Base-by-base conservation (phyloP, 352 stramenopile genomes). In the Globisporangium heterothallicum region DNA sequence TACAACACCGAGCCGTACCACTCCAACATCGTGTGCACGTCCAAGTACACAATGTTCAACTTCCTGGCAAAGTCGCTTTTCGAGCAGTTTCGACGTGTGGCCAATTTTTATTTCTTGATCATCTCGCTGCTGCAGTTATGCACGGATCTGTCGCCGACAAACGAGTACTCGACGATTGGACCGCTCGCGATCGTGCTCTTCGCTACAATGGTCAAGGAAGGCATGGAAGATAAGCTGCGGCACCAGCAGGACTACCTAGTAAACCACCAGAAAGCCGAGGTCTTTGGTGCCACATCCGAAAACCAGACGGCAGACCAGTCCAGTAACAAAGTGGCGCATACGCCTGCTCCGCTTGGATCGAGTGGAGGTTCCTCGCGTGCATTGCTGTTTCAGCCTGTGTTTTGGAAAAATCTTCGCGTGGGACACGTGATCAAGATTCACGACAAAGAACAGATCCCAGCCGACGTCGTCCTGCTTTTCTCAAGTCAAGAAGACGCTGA, bases 31-130 rank as follows among this genome's bases (percentile, higher is more conserved):
- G 82, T 97, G 25, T 61, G 72, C 21, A 97, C 92, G 25, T 92
- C 84, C 71, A 98, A 97, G 72, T 99, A 98, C 70, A 97, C 93
- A 12, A 10, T 95, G 3, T 48, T 97, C 25, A 98, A 88, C 30
- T 99, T 99, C 59, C 56, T 99, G 27, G 94, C 96, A 40, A 87
- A 97, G 78, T 95, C 92, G 40, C 83, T 98, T 43, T 86, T 95
- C 29, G 91, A 98, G 59, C 95, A 98, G 72, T 98, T 98, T 70
- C 86, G 94, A 27, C 81, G 92, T 30, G 85, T 98, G 56, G 94
- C 91, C 7, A 99, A 99, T 59, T 87, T 98, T 53, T 98, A 98
- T 71, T 99, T 99, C 55, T 70, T 98, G 21, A 74, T 97, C 60
- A 96, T 99, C 42, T 97, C 92, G 7, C 58, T 96, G 24, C 78